These are phyloP conservation scores for Ophiostoma pallidulum DNA, from an alignment of 2,329 filamentous ascomycete genomes.

Conservation along the genomic window DNA sequence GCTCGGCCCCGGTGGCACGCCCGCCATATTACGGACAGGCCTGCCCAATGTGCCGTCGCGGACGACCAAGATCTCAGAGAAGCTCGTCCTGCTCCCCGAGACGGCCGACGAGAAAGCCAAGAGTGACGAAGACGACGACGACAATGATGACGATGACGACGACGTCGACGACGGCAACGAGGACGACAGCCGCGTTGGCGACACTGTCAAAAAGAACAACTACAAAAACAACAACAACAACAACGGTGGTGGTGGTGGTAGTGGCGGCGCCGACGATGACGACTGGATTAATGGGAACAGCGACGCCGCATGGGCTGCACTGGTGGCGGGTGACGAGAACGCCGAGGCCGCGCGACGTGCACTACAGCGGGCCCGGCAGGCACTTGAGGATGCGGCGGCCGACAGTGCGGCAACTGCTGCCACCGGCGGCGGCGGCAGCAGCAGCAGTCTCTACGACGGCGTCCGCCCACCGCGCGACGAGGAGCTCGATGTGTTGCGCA, in stretches of 20 bases:
- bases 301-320: slow-evolving; percentile 22
- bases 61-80: slow-evolving; percentile 91
- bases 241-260: slow-evolving; percentile 44
- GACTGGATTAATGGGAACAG: background rate
- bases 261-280: slow-evolving; percentile 20
- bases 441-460: slow-evolving; percentile 13
- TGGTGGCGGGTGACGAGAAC: slow-evolving; percentile 42
- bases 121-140: too few species aligned
- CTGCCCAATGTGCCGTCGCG: slow-evolving; percentile 63
- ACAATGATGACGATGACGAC: slow-evolving; percentile 43
- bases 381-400: slow-evolving; percentile 35
- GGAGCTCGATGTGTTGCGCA: slow-evolving; percentile 54
- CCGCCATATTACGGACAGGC: slow-evolving; percentile 27
- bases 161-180: slow-evolving; percentile 48
- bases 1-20: slow-evolving; percentile 11
- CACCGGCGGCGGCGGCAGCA: too few species aligned
- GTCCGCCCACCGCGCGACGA: slow-evolving; percentile 55
- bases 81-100: slow-evolving; percentile 89
- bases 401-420: slow-evolving; percentile 1
- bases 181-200: too few species aligned
- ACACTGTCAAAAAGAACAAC: too few species aligned
- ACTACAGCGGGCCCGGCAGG: slow-evolving; percentile 25
- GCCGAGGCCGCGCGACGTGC: slow-evolving; percentile 33
- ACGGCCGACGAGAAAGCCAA: slow-evolving; percentile 29
- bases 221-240: slow-evolving; percentile 48